Evolutionary conservation across 2,329 filamentous ascomycete genomes (phyloP), one percentile per base, ranked within the genome.

Genomic region (Coniochaeta prunicola): DNA sequence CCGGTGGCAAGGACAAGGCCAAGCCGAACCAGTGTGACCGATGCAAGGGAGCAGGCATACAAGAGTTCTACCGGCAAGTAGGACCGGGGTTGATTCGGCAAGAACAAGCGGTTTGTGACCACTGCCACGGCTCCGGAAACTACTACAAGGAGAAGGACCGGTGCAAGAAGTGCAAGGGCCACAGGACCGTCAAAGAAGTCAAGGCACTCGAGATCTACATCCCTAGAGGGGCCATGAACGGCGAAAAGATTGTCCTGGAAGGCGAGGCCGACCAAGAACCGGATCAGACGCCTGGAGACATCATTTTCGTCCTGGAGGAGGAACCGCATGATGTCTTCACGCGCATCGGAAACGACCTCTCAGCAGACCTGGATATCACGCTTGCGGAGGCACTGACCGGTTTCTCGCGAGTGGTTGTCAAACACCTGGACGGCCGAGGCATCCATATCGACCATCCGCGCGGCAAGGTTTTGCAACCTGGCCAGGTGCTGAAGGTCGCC

Each of bases 141-240:
- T 86, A 92, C 69, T 96, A 87, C 77, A 93, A 93, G 74, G 91
- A 96, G 70, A 97, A 97, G 80, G 94, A 99, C 70, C 91, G 91
- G 71, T 99, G 94, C 81, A 96, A 96, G 81, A 97, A 94, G 80
- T 99, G 94, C 85, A 97, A 97, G 77, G 94, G 94, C 69, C 90
- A 90, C 73, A 85, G 91, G 62, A 92, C 91, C 15, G 85, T 86
- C 50, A 88, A 92, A 68, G 90, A 94, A 75, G 94, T 90, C 75
- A 99, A 97, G 78, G 90, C 93, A 3, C 80, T 99, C 61, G 94
- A 99, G 76, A 88, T 99, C 57, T 97, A 97, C 77, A 96, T 99
- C 61, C 92, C 93, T 10, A 86, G 90, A 57, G 93, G 93, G 53
- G 89, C 89, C 40, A 84, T 84, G 78, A 87, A 96, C 71, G 92